Percentiles rank a stretch among this genome's conserved stretches.
Evolutionary conservation across 73 alveolate genomes (phyloP).

Genomic region (Tetrahymena borealis): DNA sequence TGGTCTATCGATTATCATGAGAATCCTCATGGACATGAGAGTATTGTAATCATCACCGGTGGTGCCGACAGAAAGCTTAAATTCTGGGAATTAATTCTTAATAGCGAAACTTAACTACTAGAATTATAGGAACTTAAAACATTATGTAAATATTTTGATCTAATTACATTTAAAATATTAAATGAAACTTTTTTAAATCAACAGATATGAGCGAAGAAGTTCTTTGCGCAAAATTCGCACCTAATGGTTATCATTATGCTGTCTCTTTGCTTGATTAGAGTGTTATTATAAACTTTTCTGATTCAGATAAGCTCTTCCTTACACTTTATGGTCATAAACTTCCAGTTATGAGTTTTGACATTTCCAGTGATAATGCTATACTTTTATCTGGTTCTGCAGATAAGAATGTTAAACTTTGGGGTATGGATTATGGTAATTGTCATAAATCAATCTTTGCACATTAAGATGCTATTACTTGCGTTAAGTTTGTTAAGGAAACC

Average conservation of each 20-base stretch:
- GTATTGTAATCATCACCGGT: slow-evolving; percentile 51
- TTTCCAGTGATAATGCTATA: slow-evolving; percentile 78
- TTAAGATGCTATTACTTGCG: slow-evolving; percentile 75
- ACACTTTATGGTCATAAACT: slow-evolving; percentile 91
- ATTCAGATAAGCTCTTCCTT: slow-evolving; percentile 80
- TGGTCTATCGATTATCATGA: slow-evolving; percentile 13
- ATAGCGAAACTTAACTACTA: slow-evolving; percentile 3
- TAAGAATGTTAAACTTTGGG: slow-evolving; percentile 95
- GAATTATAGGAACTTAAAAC: slow-evolving; percentile 6
- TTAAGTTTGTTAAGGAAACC: slow-evolving; percentile 85
- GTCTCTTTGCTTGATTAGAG: slow-evolving; percentile 81
- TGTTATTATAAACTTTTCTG: slow-evolving; percentile 71
- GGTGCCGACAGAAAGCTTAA: slow-evolving; percentile 69
- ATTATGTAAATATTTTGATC: not conserved
- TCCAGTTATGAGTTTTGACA: slow-evolving; percentile 86
- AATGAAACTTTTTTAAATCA: not conserved
- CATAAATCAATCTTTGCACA: slow-evolving; percentile 88
- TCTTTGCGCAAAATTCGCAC: slow-evolving; percentile 51
- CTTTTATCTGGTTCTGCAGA: slow-evolving; percentile 85
- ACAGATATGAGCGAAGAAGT: slow-evolving; percentile 23
- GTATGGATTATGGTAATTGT: slow-evolving; percentile 94
- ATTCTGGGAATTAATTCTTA: slow-evolving; percentile 52
- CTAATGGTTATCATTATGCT: slow-evolving; percentile 80
- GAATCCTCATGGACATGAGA: slow-evolving; percentile 33
- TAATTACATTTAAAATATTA: not conserved